Percentiles rank a stretch among this genome's conserved stretches.
Conservation (phyloP, 257 asterid genomes). For the Ilex aquifolium region DNA sequence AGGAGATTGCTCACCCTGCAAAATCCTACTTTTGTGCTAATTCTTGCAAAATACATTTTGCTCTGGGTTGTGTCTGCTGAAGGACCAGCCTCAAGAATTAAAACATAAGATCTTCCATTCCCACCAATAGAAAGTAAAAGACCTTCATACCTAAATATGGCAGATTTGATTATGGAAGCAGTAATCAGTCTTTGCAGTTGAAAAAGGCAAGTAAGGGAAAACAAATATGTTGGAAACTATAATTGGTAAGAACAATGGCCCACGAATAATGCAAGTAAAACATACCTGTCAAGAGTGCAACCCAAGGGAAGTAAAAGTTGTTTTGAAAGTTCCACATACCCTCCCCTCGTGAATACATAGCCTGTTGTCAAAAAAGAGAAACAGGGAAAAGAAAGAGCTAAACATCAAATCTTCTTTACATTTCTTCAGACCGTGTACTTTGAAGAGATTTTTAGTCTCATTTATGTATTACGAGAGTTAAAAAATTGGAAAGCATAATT, state of each 20-base stretch:
- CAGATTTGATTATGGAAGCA: slow-evolving; percentile 7
- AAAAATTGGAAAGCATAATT: background rate
- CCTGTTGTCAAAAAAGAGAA: slow-evolving; percentile 34
- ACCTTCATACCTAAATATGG: slow-evolving; percentile 71
- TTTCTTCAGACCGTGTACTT: background rate
- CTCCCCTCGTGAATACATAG: slow-evolving; percentile 88
- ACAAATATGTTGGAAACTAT: background rate
- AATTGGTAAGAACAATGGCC: background rate
- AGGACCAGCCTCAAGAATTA: slow-evolving; percentile 94
- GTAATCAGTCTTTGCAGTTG: background rate
- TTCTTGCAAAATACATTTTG: slow-evolving; percentile 76
- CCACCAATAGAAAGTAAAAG: slow-evolving; percentile 93
- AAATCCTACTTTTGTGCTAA: slow-evolving; percentile 89
- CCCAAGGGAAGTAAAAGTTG: slow-evolving; percentile 87
- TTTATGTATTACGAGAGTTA: background rate
- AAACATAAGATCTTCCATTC: slow-evolving; percentile 83
- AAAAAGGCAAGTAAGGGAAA: no score
- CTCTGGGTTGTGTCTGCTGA: slow-evolving; percentile 66
- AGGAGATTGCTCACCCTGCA: slow-evolving; percentile 70
- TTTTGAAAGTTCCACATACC: slow-evolving; percentile 70
- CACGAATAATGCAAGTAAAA: slow-evolving; percentile 1
- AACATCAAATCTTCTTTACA: background rate
- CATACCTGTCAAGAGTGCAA: slow-evolving; percentile 86
- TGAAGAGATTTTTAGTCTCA: background rate
- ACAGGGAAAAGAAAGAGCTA: background rate